Conservation (phyloP, 495 filamentous ascomycete species). For the Friedmanniomyces simplex region DNA sequence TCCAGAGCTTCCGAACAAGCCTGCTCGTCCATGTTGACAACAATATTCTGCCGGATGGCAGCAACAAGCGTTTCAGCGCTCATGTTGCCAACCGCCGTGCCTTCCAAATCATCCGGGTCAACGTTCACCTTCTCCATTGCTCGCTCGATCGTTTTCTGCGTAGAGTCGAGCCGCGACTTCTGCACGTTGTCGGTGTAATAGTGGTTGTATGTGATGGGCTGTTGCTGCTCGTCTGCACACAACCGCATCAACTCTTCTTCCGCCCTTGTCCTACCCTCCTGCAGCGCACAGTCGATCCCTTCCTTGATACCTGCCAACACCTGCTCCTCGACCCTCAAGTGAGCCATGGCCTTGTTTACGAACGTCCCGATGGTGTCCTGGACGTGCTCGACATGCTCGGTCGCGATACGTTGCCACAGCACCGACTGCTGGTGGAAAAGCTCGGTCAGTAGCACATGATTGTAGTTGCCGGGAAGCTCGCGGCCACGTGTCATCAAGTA, state of each 20-base stretch:
- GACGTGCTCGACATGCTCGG: constrained; percentile 17
- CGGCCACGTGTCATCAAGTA: constrained; percentile 29
- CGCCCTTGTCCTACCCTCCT: neutral
- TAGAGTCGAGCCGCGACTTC: constrained; percentile 3
- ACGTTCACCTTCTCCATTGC: neutral
- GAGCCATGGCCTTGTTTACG: constrained; percentile 9
- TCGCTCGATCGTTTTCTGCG: neutral
- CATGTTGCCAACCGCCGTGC: neutral
- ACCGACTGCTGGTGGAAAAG: constrained; percentile 10
- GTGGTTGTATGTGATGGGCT: constrained; percentile 2
- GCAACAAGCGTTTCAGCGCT: constrained; percentile 4
- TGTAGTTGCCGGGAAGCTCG: constrained; percentile 46
- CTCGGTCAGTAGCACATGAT: constrained; percentile 39
- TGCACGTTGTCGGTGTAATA: constrained; percentile 16
- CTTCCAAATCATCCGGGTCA: neutral
- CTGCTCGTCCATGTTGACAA: constrained; percentile 10
- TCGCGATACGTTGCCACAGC: constrained; percentile 23
- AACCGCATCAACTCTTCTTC: constrained; percentile 5
- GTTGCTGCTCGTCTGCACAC: constrained; percentile 1
- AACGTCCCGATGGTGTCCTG: constrained; percentile 13
- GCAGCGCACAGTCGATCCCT: constrained; percentile 1
- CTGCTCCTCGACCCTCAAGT: constrained; percentile 19
- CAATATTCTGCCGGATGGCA: neutral
- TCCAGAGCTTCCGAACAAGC: constrained; percentile 9
- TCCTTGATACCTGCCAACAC: constrained; percentile 2